phyloP scores from a whole-genome alignment of 2,329 filamentous ascomycete genomes.

The Colletotrichum gigasporum region DNA sequence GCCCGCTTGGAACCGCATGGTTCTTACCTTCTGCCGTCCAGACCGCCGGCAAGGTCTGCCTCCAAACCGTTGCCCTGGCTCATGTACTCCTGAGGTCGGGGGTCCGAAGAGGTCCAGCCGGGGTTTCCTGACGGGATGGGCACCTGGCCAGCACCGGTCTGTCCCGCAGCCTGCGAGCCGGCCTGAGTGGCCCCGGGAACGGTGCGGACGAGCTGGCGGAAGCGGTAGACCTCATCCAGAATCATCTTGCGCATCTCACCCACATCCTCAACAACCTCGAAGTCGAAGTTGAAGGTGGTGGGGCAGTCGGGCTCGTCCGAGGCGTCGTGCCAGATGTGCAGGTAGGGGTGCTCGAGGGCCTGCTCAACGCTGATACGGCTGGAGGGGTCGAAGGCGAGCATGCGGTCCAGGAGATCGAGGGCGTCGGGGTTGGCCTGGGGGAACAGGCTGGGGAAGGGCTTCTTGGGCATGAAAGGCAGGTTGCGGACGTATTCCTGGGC shows the following conservation, averaged over 20 bases:
- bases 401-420: conserved; percentile 92
- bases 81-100: conserved; percentile 67
- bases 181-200: conserved; percentile 50
- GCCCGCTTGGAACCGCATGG: neutral
- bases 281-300: conserved; percentile 96
- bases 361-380: conserved; percentile 94
- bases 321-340: conserved; percentile 98
- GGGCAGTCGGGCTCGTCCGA: conserved; percentile 95
- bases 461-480: conserved; percentile 93
- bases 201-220: conserved; percentile 73
- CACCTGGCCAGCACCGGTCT: conserved; percentile 53
- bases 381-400: conserved; percentile 97
- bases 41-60: conserved; percentile 67
- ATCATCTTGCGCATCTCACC: conserved; percentile 97
- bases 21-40: conserved; percentile 54
- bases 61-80: conserved; percentile 61
- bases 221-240: conserved; percentile 88
- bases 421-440: conserved; percentile 95
- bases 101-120: conserved; percentile 69
- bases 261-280: conserved; percentile 97
- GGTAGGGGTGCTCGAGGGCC: conserved; percentile 94
- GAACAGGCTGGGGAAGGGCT: conserved; percentile 88
- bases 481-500: conserved; percentile 99
- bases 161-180: conserved; percentile 43
- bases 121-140: conserved; percentile 60